Conservation (phyloP, 2,329 filamentous ascomycete species). For the Curvularia hawaiiensis region DNA sequence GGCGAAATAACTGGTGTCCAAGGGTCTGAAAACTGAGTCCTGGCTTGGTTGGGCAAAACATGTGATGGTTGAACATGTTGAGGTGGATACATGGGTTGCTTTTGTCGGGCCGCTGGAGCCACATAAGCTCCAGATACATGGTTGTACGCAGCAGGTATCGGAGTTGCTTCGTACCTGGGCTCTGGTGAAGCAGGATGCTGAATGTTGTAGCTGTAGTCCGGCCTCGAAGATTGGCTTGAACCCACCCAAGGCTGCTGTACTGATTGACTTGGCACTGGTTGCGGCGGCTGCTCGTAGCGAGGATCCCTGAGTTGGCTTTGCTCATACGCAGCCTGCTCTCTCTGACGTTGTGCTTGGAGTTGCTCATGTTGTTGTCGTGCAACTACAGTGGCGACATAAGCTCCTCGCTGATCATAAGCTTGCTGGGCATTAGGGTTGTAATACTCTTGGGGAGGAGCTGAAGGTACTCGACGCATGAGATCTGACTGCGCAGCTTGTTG, state of each 20-base stretch:
- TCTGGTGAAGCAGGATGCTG: conserved; percentile 27
- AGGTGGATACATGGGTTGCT: conserved; percentile 20
- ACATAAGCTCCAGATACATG: conserved; percentile 41
- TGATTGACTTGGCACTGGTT: neutral
- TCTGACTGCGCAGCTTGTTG: conserved; percentile 8
- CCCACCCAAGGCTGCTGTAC: conserved; percentile 9
- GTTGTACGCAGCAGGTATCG: conserved; percentile 44
- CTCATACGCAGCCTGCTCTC: conserved; percentile 3
- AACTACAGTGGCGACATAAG: conserved; percentile 22
- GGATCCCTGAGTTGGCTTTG: conserved; percentile 5
- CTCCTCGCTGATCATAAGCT: conserved; percentile 18
- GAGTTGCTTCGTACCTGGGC: conserved; percentile 44
- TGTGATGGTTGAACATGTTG: conserved; percentile 14
- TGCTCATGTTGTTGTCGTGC: conserved; percentile 20
- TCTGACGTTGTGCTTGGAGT: conserved; percentile 3
- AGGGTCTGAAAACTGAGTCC: conserved; percentile 35
- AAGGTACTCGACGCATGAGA: conserved; percentile 17
- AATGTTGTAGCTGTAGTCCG: conserved; percentile 15
- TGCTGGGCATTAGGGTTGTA: conserved; percentile 28
- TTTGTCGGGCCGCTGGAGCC: conserved; percentile 28
- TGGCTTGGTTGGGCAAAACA: conserved; percentile 17
- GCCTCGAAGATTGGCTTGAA: conserved; percentile 26
- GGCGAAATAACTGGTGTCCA: conserved; percentile 41
- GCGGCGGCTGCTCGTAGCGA: conserved; percentile 12
- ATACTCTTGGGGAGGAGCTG: conserved; percentile 29